Conservation (phyloP, 331 rosid genomes). For the Rosa hybrid region DNA sequence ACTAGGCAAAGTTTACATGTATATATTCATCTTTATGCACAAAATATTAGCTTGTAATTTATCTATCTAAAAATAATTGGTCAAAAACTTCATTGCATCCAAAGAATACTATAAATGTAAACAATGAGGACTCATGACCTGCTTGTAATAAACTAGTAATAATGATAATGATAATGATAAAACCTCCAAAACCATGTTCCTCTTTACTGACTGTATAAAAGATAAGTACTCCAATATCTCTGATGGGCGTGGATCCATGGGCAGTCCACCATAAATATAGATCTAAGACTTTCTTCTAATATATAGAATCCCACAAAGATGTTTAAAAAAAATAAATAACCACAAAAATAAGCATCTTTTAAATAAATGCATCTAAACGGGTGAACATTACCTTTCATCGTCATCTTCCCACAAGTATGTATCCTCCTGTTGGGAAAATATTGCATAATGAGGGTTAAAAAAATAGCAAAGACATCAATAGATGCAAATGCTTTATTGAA, state of each 20-base stretch:
- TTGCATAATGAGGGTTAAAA: conserved; percentile 27
- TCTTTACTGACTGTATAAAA: neutral
- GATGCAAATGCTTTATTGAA: neutral
- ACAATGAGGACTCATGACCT: neutral
- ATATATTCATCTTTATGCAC: neutral
- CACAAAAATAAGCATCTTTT: neutral
- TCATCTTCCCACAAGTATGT: conserved; percentile 98
- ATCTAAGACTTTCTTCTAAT: neutral
- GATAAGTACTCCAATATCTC: neutral
- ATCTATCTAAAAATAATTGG: neutral
- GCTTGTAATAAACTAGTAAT: neutral
- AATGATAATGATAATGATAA: neutral
- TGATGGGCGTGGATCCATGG: neutral
- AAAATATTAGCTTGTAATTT: neutral
- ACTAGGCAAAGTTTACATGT: neutral
- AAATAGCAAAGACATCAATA: conserved; percentile 6
- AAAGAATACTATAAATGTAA: neutral
- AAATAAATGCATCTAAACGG: conserved; percentile 2
- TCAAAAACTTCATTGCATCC: neutral
- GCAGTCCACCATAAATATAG: neutral
- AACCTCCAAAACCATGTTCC: neutral
- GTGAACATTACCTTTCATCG: conserved; percentile 74
- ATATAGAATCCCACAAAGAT: neutral
- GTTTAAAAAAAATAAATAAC: too few relatives aligned
- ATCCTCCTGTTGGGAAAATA: conserved; percentile 68